phyloP scores from a whole-genome alignment of 2,329 filamentous ascomycete species.

The Colletotrichum sp. region DNA sequence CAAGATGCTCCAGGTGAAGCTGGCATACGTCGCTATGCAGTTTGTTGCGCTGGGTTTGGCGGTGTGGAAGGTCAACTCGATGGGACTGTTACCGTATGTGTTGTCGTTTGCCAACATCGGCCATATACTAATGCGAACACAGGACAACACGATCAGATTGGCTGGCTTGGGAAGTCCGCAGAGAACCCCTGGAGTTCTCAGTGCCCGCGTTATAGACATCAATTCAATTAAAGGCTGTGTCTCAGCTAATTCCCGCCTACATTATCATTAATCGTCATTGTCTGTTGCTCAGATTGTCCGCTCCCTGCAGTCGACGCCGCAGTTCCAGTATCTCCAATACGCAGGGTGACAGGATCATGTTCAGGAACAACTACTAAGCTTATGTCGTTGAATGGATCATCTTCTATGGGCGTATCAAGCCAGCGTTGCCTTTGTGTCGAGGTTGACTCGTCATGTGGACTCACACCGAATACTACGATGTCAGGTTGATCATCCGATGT shows the following conservation, averaged over 20 bases:
- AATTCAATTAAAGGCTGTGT: background rate
- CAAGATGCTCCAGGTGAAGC: slow-evolving; percentile 82
- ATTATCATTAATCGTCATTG: background rate
- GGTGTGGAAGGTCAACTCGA: slow-evolving; percentile 95
- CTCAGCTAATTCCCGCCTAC: no score
- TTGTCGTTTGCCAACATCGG: background rate
- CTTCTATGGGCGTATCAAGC: background rate
- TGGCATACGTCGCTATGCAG: slow-evolving; percentile 88
- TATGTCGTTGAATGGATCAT: background rate
- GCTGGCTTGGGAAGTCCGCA: slow-evolving; percentile 90
- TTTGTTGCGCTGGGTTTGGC: slow-evolving; percentile 82
- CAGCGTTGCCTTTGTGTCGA: background rate
- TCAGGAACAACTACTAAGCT: background rate
- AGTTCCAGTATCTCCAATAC: background rate
- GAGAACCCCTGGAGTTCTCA: slow-evolving; percentile 70
- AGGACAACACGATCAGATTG: slow-evolving; percentile 96
- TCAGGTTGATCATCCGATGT: background rate
- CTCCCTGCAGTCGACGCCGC: background rate
- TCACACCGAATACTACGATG: background rate
- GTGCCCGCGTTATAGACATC: slow-evolving; percentile 60
- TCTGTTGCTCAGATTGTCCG: background rate
- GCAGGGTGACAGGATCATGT: background rate
- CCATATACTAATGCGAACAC: slow-evolving; percentile 3
- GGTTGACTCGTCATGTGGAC: background rate
- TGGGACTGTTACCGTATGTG: slow-evolving; percentile 90